These are phyloP conservation scores for Amanita pseudoporphyria DNA, from an alignment of 768 basidiomycete genomes.

Conservation along the genomic window DNA sequence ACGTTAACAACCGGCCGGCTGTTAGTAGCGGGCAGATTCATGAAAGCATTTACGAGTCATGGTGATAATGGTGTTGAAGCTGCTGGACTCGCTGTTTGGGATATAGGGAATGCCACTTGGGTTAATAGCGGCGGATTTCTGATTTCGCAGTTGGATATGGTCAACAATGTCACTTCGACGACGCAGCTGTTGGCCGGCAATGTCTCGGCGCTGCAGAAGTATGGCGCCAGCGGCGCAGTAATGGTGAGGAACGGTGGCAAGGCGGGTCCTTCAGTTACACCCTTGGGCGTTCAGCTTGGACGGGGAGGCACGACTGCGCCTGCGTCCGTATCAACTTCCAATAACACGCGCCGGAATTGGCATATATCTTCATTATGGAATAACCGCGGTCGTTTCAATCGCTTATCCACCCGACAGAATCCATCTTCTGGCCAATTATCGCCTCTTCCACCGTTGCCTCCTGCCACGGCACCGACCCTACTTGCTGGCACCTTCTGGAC, in stretches of 20 bases:
- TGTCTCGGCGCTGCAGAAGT: constrained; percentile 42
- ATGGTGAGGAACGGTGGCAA: constrained; percentile 58
- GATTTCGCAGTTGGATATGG: constrained; percentile 57
- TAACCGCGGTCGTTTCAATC: constrained; percentile 17
- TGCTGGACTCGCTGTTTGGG: constrained; percentile 72
- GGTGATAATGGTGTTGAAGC: constrained; percentile 23
- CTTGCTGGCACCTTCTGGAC: constrained; percentile 87
- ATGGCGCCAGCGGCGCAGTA: constrained; percentile 74
- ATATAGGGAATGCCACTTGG: constrained; percentile 53
- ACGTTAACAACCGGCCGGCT: constrained; percentile 39
- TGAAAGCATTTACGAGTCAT: constrained; percentile 25
- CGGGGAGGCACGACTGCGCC: constrained; percentile 19
- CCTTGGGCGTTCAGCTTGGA: constrained; percentile 49
- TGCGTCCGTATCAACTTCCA: constrained; percentile 19
- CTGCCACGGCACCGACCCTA: constrained; percentile 68
- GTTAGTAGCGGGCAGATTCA: constrained; percentile 72
- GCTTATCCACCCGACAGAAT: constrained; percentile 46
- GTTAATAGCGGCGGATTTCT: constrained; percentile 67
- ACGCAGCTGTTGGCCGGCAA: constrained; percentile 65
- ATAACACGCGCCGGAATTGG: constrained; percentile 26
- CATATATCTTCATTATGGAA: constrained; percentile 39
- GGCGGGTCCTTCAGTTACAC: constrained; percentile 44
- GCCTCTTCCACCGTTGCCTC: constrained; percentile 44
- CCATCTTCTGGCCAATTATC: constrained; percentile 23
- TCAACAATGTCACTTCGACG: constrained; percentile 54